Evolutionary conservation across 2,329 filamentous ascomycete genomes (phyloP).

Genomic region (Domatiomyces globalis): DNA sequence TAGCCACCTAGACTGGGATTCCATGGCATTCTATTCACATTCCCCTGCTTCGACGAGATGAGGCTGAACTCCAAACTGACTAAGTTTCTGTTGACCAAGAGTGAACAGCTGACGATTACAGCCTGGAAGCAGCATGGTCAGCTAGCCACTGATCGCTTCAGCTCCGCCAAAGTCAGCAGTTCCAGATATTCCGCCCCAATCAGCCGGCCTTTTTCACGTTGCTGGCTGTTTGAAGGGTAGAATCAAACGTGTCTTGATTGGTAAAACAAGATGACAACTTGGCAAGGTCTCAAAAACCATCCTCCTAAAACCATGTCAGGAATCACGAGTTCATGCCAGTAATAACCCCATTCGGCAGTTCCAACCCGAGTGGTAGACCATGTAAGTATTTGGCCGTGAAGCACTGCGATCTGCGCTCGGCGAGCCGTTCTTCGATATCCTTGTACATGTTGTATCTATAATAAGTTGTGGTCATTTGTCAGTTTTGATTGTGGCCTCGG

Average conservation of each 20-base stretch:
- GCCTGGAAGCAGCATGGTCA: not conserved
- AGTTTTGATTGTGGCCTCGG: not conserved
- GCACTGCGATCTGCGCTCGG: conserved; percentile 9
- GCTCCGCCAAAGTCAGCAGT: too few species aligned
- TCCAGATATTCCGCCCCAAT: too few species aligned
- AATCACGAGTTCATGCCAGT: not conserved
- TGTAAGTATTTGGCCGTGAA: conserved; percentile 29
- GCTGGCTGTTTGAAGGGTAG: not conserved
- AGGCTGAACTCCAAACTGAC: not conserved
- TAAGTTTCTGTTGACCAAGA: not conserved
- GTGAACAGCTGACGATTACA: not conserved
- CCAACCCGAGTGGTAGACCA: conserved; percentile 35
- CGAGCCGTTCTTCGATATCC: conserved; percentile 39
- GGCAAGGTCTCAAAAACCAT: not conserved
- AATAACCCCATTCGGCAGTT: conserved; percentile 23
- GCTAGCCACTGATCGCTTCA: too few species aligned
- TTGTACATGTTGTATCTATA: conserved; percentile 45
- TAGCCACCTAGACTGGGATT: not conserved
- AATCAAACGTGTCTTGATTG: not conserved
- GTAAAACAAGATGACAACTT: not conserved
- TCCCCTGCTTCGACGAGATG: not conserved
- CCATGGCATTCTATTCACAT: not conserved
- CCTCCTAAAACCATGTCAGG: not conserved
- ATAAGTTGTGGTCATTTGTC: not conserved
- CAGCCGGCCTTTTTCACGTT: not conserved